phyloP scores from a whole-genome alignment of 345 rosid genomes.

The Pistacia vera region DNA sequence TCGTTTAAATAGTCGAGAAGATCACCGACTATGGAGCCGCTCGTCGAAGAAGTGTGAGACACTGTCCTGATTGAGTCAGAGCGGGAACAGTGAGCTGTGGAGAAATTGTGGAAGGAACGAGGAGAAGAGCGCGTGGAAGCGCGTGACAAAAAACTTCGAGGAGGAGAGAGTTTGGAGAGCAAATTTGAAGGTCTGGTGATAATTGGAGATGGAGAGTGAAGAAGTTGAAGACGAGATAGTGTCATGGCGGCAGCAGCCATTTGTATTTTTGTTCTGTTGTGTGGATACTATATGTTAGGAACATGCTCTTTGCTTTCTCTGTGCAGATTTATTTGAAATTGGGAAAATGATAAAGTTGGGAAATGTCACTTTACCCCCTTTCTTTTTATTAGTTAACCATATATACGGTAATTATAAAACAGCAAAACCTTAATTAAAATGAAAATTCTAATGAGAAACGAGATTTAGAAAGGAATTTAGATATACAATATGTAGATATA shows the following conservation, averaged over 20 bases:
- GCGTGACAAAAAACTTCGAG: background rate
- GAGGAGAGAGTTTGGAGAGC: slow-evolving; percentile 23
- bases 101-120: slow-evolving; percentile 33
- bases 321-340: background rate
- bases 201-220: slow-evolving; percentile 32
- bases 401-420: too few relatives aligned
- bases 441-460: too few relatives aligned
- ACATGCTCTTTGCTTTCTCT: background rate
- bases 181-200: slow-evolving; percentile 27
- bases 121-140: slow-evolving; percentile 13
- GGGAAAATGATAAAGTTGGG: too few relatives aligned
- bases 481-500: too few relatives aligned
- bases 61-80: slow-evolving; percentile 14
- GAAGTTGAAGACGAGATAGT: slow-evolving; percentile 50
- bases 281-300: background rate
- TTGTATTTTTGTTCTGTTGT: slow-evolving; percentile 6
- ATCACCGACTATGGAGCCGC: slow-evolving; percentile 58
- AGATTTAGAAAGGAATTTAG: too few relatives aligned
- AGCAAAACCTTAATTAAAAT: too few relatives aligned
- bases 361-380: too few relatives aligned
- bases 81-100: slow-evolving; percentile 35
- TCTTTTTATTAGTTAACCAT: too few relatives aligned
- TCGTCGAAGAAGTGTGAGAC: slow-evolving; percentile 19
- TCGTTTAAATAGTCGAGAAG: slow-evolving; percentile 83
- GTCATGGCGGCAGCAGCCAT: slow-evolving; percentile 44